These are phyloP conservation scores for Stemphylium beticola DNA, from an alignment of 2,329 filamentous ascomycete genomes.

Conservation along the genomic window DNA sequence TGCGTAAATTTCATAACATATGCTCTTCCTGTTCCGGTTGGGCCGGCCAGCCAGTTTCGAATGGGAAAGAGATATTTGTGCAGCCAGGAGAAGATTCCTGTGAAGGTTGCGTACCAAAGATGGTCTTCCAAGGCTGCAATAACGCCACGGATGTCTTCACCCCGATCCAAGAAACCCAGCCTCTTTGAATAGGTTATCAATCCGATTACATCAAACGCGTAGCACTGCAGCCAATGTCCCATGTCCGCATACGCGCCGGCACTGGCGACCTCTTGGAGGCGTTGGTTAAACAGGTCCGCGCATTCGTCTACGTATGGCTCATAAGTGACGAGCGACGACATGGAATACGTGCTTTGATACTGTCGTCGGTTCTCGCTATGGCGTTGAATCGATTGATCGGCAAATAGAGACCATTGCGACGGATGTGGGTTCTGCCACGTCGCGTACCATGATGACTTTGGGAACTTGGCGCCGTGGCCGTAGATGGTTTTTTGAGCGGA, in stretches of 20 bases:
- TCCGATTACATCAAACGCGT: slow-evolving; percentile 51
- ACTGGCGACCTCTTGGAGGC: slow-evolving; percentile 38
- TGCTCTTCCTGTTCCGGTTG: slow-evolving; percentile 34
- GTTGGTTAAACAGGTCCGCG: slow-evolving; percentile 37
- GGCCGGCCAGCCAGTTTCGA: slow-evolving; percentile 46
- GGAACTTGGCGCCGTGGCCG: slow-evolving; percentile 25
- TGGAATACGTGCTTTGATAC: slow-evolving; percentile 18
- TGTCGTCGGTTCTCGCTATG: slow-evolving; percentile 47
- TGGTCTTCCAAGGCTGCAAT: slow-evolving; percentile 12
- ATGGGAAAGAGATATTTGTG: slow-evolving; percentile 43
- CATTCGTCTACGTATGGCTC: slow-evolving; percentile 48
- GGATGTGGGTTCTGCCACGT: slow-evolving; percentile 24
- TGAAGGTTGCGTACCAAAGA: slow-evolving; percentile 9
- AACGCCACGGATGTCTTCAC: slow-evolving; percentile 16
- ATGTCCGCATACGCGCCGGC: slow-evolving; percentile 21
- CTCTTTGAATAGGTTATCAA: slow-evolving; percentile 25
- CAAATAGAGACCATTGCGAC: slow-evolving; percentile 46
- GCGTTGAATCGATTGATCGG: slow-evolving; percentile 45
- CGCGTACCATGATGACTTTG: slow-evolving; percentile 28
- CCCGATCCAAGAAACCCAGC: slow-evolving; percentile 25
- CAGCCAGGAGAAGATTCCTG: slow-evolving; percentile 30
- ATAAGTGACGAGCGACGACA: slow-evolving; percentile 45
- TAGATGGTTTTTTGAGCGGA: slow-evolving; percentile 25
- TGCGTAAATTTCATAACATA: slow-evolving; percentile 35
- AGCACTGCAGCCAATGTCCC: slow-evolving; percentile 43